Evolutionary conservation across 257 asterid genomes (phyloP).

Genomic region (Voacanga thouarsii): DNA sequence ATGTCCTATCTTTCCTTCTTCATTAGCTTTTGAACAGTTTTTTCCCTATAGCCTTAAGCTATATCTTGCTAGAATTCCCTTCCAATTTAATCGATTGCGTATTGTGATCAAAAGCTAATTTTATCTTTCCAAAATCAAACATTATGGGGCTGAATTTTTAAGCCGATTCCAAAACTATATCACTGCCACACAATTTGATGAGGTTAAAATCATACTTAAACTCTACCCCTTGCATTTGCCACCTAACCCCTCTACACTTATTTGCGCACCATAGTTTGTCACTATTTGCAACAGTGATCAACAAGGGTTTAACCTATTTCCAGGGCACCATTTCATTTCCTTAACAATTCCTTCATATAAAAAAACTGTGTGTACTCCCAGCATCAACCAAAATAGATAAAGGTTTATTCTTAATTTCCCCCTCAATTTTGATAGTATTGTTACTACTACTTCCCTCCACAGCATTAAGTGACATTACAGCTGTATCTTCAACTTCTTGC

Average conservation of each 20-base stretch:
- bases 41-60: too few relatives aligned
- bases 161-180: conserved; percentile 11
- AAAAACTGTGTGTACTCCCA: background rate
- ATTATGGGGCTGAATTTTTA: background rate
- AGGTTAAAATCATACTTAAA: background rate
- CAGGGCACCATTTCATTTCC: background rate
- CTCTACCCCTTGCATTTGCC: background rate
- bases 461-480: too few relatives aligned
- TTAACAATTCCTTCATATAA: too few relatives aligned
- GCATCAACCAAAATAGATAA: background rate
- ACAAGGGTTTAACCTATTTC: background rate
- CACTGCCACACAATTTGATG: background rate
- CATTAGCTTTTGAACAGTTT: background rate
- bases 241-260: background rate
- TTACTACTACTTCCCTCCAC: too few relatives aligned
- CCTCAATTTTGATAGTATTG: too few relatives aligned
- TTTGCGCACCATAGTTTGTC: background rate
- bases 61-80: too few relatives aligned
- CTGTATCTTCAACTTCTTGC: too few relatives aligned
- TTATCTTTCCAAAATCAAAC: too few relatives aligned
- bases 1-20: conserved; percentile 1
- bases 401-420: too few relatives aligned
- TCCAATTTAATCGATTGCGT: too few relatives aligned
- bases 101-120: too few relatives aligned
- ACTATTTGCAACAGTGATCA: background rate